phyloP scores from a whole-genome alignment of 2,329 filamentous ascomycete species.

The Colletotrichum brevisporum region DNA sequence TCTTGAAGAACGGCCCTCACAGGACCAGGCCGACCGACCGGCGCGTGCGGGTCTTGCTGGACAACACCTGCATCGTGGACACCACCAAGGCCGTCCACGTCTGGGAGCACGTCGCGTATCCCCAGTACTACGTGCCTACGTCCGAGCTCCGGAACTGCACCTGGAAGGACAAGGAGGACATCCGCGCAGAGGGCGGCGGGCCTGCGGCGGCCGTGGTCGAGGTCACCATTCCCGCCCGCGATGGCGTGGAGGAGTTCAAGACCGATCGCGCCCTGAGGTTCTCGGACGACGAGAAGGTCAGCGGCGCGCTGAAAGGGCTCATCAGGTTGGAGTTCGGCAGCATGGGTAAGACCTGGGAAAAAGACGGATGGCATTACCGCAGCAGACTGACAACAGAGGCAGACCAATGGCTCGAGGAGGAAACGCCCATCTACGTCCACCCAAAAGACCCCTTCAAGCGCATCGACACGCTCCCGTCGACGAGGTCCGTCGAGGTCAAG shows the following conservation, averaged over 20 bases:
- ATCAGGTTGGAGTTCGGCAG: slow-evolving; percentile 53
- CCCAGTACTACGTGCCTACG: slow-evolving; percentile 57
- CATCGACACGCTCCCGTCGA: slow-evolving; percentile 71
- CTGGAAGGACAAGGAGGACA: slow-evolving; percentile 45
- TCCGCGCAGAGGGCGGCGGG: slow-evolving; percentile 45
- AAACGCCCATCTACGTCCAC: slow-evolving; percentile 71
- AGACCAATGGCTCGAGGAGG: slow-evolving; percentile 68
- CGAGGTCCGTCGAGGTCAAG: slow-evolving; percentile 65
- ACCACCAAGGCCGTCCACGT: slow-evolving; percentile 54
- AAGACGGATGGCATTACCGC: not conserved
- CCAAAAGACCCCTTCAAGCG: slow-evolving; percentile 78
- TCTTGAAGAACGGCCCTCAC: slow-evolving; percentile 47
- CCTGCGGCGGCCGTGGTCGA: slow-evolving; percentile 49
- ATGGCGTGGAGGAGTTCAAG: slow-evolving; percentile 44
- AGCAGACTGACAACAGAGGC: not conserved
- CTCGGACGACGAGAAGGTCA: slow-evolving; percentile 52
- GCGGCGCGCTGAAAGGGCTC: slow-evolving; percentile 49
- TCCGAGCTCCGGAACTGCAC: slow-evolving; percentile 48
- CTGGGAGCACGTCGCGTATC: slow-evolving; percentile 65
- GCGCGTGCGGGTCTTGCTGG: slow-evolving; percentile 52
- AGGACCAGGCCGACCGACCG: slow-evolving; percentile 45
- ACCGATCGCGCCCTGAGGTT: slow-evolving; percentile 57
- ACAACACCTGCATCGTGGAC: slow-evolving; percentile 53
- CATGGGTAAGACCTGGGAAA: slow-evolving; percentile 46
- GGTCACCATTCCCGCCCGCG: slow-evolving; percentile 47